Evolutionary conservation across 225 moss, liverwort and hornwort species (phyloP).

Genomic region (Bryum argenteum): DNA sequence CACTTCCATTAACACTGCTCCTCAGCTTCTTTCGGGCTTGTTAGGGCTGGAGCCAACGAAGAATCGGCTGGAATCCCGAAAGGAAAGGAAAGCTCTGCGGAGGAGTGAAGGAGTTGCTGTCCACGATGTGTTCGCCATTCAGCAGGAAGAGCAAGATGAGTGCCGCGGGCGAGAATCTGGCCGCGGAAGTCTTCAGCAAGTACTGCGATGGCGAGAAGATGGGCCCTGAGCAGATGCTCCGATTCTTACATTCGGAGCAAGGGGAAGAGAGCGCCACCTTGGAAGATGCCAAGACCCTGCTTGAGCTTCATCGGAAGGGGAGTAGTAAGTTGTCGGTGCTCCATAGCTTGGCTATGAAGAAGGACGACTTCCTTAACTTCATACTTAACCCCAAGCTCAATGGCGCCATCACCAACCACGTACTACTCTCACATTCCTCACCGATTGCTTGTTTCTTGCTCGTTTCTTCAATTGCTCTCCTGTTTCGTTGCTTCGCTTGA

Average conservation of each 20-base stretch:
- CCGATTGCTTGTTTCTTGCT: too few relatives aligned
- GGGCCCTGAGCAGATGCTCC: conserved; percentile 49
- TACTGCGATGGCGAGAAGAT: conserved; percentile 66
- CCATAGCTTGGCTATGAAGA: conserved; percentile 48
- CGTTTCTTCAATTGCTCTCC: too few relatives aligned
- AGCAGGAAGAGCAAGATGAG: conserved; percentile 42
- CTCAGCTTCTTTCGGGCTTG: conserved; percentile 11
- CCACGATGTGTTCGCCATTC: conserved; percentile 29
- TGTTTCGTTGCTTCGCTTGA: too few relatives aligned
- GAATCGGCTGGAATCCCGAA: conserved; percentile 12
- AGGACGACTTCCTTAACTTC: conserved; percentile 52
- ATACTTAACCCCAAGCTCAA: conserved; percentile 66
- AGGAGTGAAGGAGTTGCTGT: background rate
- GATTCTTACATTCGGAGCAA: conserved; percentile 64
- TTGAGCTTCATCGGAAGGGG: conserved; percentile 47
- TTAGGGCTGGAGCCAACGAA: background rate
- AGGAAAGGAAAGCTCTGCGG: background rate
- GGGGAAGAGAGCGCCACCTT: conserved; percentile 49
- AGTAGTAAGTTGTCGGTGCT: conserved; percentile 33
- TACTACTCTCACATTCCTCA: conserved; percentile 14
- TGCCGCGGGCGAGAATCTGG: conserved; percentile 30
- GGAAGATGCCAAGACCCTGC: conserved; percentile 46
- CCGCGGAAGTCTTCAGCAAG: conserved; percentile 48
- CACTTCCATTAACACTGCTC: background rate
- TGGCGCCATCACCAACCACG: conserved; percentile 37